Base-by-base conservation (phyloP, 1,284 basidiomycete genomes). In the Irpex rosettiformis region DNA sequence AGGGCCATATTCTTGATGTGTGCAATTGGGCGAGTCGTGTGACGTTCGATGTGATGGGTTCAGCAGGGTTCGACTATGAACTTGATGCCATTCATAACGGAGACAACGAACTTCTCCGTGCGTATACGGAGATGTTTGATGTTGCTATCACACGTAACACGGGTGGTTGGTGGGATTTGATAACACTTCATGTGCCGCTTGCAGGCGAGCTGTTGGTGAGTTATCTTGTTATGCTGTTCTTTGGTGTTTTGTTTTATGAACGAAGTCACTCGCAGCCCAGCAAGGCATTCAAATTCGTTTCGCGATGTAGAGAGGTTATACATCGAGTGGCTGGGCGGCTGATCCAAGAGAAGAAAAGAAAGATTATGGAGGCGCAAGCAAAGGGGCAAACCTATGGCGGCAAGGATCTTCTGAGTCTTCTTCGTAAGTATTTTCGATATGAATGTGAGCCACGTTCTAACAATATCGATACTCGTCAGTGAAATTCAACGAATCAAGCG, bases 101-200 rank as follows among this genome's bases (percentile, higher is more conserved):
- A 65, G 77, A 83, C 1, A 89, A 92, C 61, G 86, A 89, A 64
- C 78, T 93, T 4, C 88, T 92, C 62, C 69, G 73, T 47, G 89
- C 90, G 0, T 93, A 91, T 72, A 87, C 83, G 64, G 85, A 90
- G 54, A 91, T 93, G 89, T 92, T 92, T 62, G 88, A 89, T 64
- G 75, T 82, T 16, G 83, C 81, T 2, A 70, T 91, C 13, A 83
- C 85, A 1, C 22, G 18, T 10, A 85, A 70, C 54, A 68, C 86
- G 64, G 75, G 78, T 3, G 71, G 71, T 43, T 69, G 72, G n/a
- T 54, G 79, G 21, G 75, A 81, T 61, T 76, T 77, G 2, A 59
- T 86, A n/a, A 74, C 75, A 13, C 75, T 89, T 48, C 89, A 88
- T 66, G 71, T 81, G n/a, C 90, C 90, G 3, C 73, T 79, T 47